Base-by-base conservation (phyloP, 108 stramenopile species). In the Skeletonema potamos region DNA sequence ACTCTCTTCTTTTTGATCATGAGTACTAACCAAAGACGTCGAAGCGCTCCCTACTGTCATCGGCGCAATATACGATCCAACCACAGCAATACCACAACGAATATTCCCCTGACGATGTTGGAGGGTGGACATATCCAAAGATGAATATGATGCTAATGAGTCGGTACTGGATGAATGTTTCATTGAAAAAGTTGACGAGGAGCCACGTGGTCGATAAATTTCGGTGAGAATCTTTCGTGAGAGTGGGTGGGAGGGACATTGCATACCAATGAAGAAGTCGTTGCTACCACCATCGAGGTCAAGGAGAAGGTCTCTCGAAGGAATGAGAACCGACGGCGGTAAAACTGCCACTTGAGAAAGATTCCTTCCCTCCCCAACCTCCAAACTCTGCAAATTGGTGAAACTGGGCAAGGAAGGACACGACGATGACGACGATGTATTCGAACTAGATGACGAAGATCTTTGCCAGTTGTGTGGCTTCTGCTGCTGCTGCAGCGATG, bases 181-280 rank as follows among this genome's bases (percentile, higher is more conserved):
- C 29, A 39, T 54, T 22, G 34, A 17, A 0, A 22, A 3, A 51
- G 46, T 20, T 3, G 46, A 7, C 20, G 22, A 24, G 1, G 48
- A 51, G 17, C 44, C 26, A 27, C 44, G 22, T 20, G 67, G 34
- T 6, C 68, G 33, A 63, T 71, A 55, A 1, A 69, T 66, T 44
- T 79, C 78, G 4, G 68, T 61, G 27, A 74, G 56, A 33, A 74
- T 30, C 32, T 56, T 66, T 29, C 64, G 36, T 28, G 68, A 60
- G 20, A 79, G 57, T 1, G 78, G 78, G 33, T 79, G 78, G 3
- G 78, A 74, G 22, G 78, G 67, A 27, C 71, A 73, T 29, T 58
- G 64, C 30, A 79, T 61, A 13, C 78, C 78, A 28, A 79, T 68
- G 39, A 74, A 79, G 28, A 62, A 24, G 12, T 1, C 7, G 29